phyloP scores from a whole-genome alignment of 495 filamentous ascomycete species.

The Aspergillus avenaceus region DNA sequence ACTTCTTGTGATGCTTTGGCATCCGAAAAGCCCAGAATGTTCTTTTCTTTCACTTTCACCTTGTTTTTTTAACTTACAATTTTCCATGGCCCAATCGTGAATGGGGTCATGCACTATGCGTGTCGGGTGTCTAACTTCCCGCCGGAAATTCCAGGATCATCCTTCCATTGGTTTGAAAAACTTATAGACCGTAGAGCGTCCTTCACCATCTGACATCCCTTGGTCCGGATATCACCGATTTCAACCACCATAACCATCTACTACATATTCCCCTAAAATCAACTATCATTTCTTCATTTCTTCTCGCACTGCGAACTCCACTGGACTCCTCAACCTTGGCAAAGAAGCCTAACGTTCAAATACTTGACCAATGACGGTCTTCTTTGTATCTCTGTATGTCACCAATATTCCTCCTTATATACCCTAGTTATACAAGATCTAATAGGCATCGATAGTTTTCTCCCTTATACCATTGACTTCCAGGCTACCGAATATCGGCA shows the following conservation, averaged over 20 bases:
- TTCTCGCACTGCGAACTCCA: background rate
- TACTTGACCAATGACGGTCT: slow-evolving; percentile 20
- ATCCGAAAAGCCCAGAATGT: slow-evolving; percentile 11
- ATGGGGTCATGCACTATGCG: slow-evolving; percentile 2
- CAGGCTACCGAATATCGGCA: slow-evolving; percentile 15
- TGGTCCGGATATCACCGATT: slow-evolving; percentile 3
- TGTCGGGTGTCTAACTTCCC: slow-evolving; percentile 11
- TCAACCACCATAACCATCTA: background rate
- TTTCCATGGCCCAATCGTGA: slow-evolving; percentile 10
- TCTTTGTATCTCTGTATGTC: slow-evolving; percentile 31
- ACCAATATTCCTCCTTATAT: background rate
- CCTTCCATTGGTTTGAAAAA: slow-evolving; percentile 1
- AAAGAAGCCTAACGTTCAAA: background rate
- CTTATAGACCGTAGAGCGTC: slow-evolving; percentile 4
- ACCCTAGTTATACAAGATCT: slow-evolving; percentile 4
- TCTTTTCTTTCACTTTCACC: slow-evolving; percentile 2
- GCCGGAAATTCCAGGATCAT: slow-evolving; percentile 12
- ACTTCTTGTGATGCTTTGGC: too few species aligned
- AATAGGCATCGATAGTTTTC: slow-evolving; percentile 21
- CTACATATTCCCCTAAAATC: background rate
- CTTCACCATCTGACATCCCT: background rate
- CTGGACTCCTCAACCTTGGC: background rate
- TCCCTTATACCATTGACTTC: slow-evolving; percentile 40
- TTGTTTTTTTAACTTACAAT: slow-evolving; percentile 1
- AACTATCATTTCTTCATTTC: background rate